Conservation (phyloP, 1,139 yeast species). For the Wickerhamiella pararugosa region DNA sequence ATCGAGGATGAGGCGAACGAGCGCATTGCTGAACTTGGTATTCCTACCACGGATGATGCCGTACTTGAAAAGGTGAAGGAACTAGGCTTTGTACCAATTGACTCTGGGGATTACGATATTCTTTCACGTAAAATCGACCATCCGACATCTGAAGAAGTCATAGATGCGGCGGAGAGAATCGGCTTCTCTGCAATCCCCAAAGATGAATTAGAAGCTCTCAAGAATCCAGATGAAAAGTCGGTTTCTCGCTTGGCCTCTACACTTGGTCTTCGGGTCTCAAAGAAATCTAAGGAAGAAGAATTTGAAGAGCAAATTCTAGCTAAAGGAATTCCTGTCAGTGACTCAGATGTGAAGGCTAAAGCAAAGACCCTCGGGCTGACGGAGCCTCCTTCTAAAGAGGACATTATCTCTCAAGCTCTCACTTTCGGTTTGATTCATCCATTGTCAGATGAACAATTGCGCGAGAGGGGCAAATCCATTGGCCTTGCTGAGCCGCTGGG, state of each 20-base stretch:
- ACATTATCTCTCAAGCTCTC: slow-evolving; percentile 5
- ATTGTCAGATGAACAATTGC: not conserved
- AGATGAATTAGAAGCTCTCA: not conserved
- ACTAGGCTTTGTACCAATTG: too few species aligned
- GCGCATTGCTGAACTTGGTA: slow-evolving; percentile 9
- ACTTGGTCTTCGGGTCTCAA: slow-evolving; percentile 15
- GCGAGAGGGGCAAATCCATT: not conserved
- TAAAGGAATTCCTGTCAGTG: not conserved
- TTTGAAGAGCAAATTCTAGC: not conserved
- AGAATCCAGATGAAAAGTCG: not conserved
- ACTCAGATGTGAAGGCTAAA: slow-evolving; percentile 15
- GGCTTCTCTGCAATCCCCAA: too few species aligned
- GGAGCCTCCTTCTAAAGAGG: slow-evolving; percentile 8
- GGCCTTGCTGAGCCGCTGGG: not conserved
- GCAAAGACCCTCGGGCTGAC: slow-evolving; percentile 20
- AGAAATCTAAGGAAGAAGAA: slow-evolving; percentile 1
- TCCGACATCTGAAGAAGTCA: too few species aligned
- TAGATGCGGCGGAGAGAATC: too few species aligned
- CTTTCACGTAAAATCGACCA: too few species aligned
- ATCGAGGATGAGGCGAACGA: slow-evolving; percentile 9
- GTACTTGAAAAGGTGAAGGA: too few species aligned
- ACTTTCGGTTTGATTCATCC: not conserved
- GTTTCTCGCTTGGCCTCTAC: slow-evolving; percentile 16
- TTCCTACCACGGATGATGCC: not conserved
- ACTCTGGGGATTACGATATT: too few species aligned